A percentile compares a stretch with the other conserved stretches of the same genome.
Conservation (phyloP, 495 filamentous ascomycete genomes). For the Margaritispora aquatica region DNA sequence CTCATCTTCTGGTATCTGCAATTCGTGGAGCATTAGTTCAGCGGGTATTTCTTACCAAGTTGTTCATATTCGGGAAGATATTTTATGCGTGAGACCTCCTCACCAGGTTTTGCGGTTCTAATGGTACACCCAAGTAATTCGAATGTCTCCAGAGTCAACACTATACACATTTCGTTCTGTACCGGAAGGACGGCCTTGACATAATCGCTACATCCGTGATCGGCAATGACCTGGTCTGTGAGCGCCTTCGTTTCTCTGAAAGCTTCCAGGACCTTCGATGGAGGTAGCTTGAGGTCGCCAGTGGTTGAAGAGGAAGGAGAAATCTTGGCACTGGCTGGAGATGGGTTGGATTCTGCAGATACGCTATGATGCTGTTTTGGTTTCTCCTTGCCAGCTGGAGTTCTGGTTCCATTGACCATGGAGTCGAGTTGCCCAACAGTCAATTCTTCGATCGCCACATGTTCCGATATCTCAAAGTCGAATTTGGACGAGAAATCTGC, state of each 20-base stretch:
- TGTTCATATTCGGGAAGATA: slow-evolving; percentile 28
- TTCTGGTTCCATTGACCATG: not conserved
- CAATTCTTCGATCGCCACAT: slow-evolving; percentile 5
- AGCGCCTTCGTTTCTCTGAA: slow-evolving; percentile 12
- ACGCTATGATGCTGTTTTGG: too few relatives aligned
- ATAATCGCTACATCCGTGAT: slow-evolving; percentile 32
- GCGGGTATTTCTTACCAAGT: too few relatives aligned
- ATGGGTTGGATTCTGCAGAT: too few relatives aligned
- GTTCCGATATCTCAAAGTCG: not conserved
- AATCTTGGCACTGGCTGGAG: too few relatives aligned
- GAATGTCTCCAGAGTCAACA: slow-evolving; percentile 38
- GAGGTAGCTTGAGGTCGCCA: slow-evolving; percentile 21
- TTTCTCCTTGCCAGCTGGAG: too few relatives aligned
- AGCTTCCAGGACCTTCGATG: slow-evolving; percentile 24
- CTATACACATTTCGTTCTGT: slow-evolving; percentile 32
- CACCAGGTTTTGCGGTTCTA: slow-evolving; percentile 25
- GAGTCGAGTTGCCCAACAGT: not conserved
- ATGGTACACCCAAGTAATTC: slow-evolving; percentile 35
- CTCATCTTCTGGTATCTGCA: too few relatives aligned
- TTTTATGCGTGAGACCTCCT: slow-evolving; percentile 30
- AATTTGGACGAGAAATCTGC: not conserved
- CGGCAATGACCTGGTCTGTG: slow-evolving; percentile 34
- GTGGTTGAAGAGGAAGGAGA: not conserved
- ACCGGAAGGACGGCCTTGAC: slow-evolving; percentile 4
- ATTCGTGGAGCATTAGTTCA: too few relatives aligned